phyloP scores from a whole-genome alignment of 1,284 basidiomycete species.

The Mycosarcoma mackinlayi region DNA sequence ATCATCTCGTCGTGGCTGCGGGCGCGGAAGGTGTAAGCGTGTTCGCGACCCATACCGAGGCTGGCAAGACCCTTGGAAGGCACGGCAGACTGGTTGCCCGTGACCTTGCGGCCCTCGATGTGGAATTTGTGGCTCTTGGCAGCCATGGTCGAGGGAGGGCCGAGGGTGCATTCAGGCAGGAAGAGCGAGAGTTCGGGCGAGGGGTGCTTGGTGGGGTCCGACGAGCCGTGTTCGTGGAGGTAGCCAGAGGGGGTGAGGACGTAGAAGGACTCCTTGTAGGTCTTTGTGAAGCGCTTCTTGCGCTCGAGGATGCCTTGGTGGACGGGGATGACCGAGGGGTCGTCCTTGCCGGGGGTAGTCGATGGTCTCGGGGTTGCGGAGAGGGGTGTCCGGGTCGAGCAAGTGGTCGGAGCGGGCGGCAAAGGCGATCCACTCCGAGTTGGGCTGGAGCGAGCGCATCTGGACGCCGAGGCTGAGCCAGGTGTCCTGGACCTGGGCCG shows the following conservation, averaged over 20 bases:
- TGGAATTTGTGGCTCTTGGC: constrained; percentile 94
- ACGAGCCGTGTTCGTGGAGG: constrained; percentile 87
- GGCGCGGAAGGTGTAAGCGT: constrained; percentile 90
- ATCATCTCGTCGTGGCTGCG: constrained; percentile 96
- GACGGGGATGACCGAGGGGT: constrained; percentile 86
- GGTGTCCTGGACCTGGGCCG: constrained; percentile 80
- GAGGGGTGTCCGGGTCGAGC: constrained; percentile 90
- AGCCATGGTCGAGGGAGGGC: constrained; percentile 81
- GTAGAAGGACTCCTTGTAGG: constrained; percentile 82
- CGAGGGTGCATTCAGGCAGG: constrained; percentile 93
- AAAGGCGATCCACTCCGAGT: constrained; percentile 97
- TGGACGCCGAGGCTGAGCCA: constrained; percentile 81
- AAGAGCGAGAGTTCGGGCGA: constrained; percentile 86
- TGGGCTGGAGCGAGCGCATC: constrained; percentile 87
- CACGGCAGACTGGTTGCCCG: constrained; percentile 75
- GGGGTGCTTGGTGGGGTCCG: constrained; percentile 77
- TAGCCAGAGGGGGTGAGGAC: constrained; percentile 95
- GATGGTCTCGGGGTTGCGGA: constrained; percentile 74
- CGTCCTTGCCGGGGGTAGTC: constrained; percentile 91
- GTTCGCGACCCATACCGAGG: constrained; percentile 71
- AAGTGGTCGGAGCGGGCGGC: constrained; percentile 93
- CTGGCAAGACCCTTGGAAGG: constrained; percentile 73
- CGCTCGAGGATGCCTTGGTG: constrained; percentile 92
- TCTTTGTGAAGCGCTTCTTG: constrained; percentile 94
- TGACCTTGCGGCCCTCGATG: constrained; percentile 88